Conservation (phyloP, 2,329 filamentous ascomycete genomes). For the Biscogniauxia marginata region DNA sequence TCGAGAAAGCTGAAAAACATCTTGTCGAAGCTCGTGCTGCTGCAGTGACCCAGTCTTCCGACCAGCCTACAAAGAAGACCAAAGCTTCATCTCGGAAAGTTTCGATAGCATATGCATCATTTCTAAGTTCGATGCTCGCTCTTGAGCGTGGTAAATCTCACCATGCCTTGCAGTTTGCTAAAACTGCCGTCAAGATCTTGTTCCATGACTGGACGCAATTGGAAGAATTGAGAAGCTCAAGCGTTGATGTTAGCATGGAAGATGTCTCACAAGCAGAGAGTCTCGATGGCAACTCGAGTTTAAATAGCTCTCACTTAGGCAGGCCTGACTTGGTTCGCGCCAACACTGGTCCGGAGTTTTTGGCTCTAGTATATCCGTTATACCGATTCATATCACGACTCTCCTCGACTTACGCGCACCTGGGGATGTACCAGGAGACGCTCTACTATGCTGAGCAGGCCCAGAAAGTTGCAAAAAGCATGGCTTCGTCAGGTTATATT, state of each 20-base stretch:
- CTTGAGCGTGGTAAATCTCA: conserved; percentile 61
- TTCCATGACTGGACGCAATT: conserved; percentile 56
- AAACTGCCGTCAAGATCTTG: conserved; percentile 55
- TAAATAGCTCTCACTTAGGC: conserved; percentile 28
- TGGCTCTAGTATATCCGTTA: conserved; percentile 73
- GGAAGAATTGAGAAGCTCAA: conserved; percentile 37
- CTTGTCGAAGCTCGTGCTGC: conserved; percentile 41
- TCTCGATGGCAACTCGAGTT: conserved; percentile 27
- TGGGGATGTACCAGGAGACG: conserved; percentile 86
- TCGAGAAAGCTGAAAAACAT: conserved; percentile 55
- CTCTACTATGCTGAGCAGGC: conserved; percentile 86
- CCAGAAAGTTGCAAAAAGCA: conserved; percentile 69
- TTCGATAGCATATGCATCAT: conserved; percentile 57
- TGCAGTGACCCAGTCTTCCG: conserved; percentile 28
- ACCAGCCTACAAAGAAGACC: conserved; percentile 31
- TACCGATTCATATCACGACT: conserved; percentile 71
- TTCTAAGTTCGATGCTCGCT: conserved; percentile 64
- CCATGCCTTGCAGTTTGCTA: conserved; percentile 56
- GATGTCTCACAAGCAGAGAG: conserved; percentile 28
- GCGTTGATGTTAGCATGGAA: conserved; percentile 15
- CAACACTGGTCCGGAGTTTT: conserved; percentile 66
- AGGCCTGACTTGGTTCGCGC: conserved; percentile 20
- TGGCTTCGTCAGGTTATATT: conserved; percentile 59
- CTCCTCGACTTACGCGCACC: conserved; percentile 74
- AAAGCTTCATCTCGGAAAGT: conserved; percentile 47